Evolutionary conservation across 2,329 filamentous ascomycete species (phyloP), one percentile per base, ranked within the genome.

Genomic region (Hymenoscyphus linearis): DNA sequence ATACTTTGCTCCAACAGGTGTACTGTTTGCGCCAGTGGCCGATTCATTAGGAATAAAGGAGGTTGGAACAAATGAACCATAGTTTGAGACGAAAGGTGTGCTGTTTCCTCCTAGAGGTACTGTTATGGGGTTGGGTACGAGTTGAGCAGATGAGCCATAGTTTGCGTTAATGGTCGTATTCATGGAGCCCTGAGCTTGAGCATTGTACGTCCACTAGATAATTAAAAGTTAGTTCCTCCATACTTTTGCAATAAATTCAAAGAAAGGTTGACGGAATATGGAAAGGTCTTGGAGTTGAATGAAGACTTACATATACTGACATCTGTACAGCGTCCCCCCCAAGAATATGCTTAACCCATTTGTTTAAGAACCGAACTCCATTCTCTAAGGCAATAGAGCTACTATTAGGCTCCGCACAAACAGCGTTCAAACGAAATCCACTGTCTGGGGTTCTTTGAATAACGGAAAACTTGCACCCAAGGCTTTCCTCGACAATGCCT

Each of bases 251-350:
- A 40, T 14, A 40, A 40, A n/a, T 6, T n/a, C n/a, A 22, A 18
- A 18, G 40, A 31, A 31, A 31, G 31, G 31, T 9, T 7, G 31
- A 31, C 6, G 6, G 31, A 31, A 9, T 31, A 31, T 5, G 31
- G 31, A 31, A 31, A 31, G 31, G 31, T 7, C 31, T 31, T 31
- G 31, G 31, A 31, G n/a, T 22, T 47, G 40, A n/a, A 47, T 10
- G 12, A 7, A 18, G n/a, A 50, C 44, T 50, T 50, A 50, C 44
- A 50, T 50, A 50, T 25, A 25, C 35, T 5, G 55, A 61, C 55
- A 61, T 58, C n/a, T 27, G 27, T 18, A 61, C 10, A 31, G 50
- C 34, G 2, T 58, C 35, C 3, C 55, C 60, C 26, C 58, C 36
- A 6, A 61, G 37, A 2, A 57, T 31, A n/a, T 55, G 58, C 1